Base-by-base conservation (phyloP, 768 basidiomycete species). In the Auriscalpium orientale region DNA sequence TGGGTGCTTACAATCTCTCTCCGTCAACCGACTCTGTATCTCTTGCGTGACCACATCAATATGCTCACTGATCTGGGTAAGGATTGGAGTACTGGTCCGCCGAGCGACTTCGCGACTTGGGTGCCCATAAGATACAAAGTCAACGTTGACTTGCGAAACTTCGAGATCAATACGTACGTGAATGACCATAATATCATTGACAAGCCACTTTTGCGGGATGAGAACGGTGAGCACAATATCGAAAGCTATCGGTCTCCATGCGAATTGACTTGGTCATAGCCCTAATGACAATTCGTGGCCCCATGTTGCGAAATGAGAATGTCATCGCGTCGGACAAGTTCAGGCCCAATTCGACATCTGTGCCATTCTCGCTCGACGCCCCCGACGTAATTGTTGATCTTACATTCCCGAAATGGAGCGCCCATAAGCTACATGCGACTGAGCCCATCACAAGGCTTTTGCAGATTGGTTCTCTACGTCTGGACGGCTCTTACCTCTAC, bases 171-270 rank as follows among this genome's bases (percentile, higher is more conserved):
- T 62, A 67, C 90, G 22, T 95, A 91, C 66, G 83, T 90, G 51
- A 98, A 98, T 66, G 95, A 98, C 69, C 92, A 93, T 65, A 98
- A 98, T 66, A 91, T 98, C 66, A 89, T 98, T 50, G 92, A 97
- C 73, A 89, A 88, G 58, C 92, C 94, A 3, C 72, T 85, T 36
- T 74, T 84, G 55, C 74, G 72, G 55, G 87, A 92, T n/a, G 89
- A 92, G 62, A 98, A 98, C 67, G 85, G 93, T 93, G 37, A 12
- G 64, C 54, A 70, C 60, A 38, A 16, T 44, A 28, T 12, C 36
- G 47, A 47, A 21, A n/a, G 4, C 16, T 22, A 50, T 20, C 49
- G 35, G n/a, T 48, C 51, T 47, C 36, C n/a, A 8, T 36, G 49
- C 53, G 40, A 37, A 40, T 49, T 45, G 9, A 53, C 12, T 40